Percentiles rank a stretch among this genome's conserved stretches.
These are phyloP conservation scores for Cyamopsis tetragonoloba DNA, from an alignment of 306 rosid genomes.

Conservation along the genomic window DNA sequence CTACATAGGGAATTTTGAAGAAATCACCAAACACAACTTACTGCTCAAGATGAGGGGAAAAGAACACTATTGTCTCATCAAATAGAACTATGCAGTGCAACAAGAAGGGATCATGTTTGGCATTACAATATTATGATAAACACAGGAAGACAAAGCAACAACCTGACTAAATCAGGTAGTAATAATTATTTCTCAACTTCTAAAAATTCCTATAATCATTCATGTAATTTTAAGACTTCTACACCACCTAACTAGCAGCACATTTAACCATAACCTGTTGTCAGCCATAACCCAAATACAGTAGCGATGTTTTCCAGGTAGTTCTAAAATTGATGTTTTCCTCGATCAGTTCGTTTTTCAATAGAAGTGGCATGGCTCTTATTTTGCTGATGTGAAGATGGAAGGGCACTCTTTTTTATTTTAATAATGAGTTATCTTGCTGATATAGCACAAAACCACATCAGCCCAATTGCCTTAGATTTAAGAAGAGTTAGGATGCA, in stretches of 20 bases:
- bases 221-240: not conserved
- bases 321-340: conserved; percentile 11
- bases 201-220: conserved; percentile 1
- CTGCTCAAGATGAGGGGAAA: not conserved
- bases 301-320: not conserved
- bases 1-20: not conserved
- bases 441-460: conserved; percentile 6
- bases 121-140: conserved; percentile 1
- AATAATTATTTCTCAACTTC: conserved; percentile 22
- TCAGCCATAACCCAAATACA: not conserved
- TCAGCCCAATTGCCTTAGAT: not conserved
- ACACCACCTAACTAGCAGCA: conserved; percentile 1
- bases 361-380: not conserved
- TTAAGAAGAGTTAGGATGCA: too few relatives aligned
- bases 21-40: not conserved
- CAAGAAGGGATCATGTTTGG: not conserved
- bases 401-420: not conserved
- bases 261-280: not conserved
- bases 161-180: not conserved
- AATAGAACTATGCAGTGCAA: not conserved
- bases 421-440: not conserved
- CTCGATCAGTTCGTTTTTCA: not conserved
- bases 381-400: not conserved
- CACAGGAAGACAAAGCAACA: not conserved
- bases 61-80: not conserved